phyloP scores from a whole-genome alignment of 2,329 filamentous ascomycete species.

The Thermoascus crustaceus region DNA sequence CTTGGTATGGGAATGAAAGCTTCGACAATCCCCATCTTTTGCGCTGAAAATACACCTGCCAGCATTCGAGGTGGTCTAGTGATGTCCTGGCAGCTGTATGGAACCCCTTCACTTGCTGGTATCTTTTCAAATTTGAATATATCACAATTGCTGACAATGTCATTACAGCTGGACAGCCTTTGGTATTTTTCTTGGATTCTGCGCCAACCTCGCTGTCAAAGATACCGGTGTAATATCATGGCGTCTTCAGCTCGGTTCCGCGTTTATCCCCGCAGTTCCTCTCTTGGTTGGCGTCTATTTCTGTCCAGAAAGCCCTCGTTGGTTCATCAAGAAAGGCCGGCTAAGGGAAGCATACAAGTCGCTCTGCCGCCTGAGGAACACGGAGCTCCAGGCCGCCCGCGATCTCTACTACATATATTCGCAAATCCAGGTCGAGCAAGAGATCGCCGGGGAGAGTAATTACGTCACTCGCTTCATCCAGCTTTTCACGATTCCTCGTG shows the following conservation, averaged over 20 bases:
- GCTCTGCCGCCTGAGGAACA: constrained; percentile 50
- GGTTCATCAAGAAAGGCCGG: constrained; percentile 59
- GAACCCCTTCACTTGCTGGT: constrained; percentile 15
- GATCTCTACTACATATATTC: constrained; percentile 55
- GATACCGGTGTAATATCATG: constrained; percentile 52
- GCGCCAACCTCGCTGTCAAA: constrained; percentile 57
- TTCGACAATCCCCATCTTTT: constrained; percentile 49
- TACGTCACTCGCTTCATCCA: constrained; percentile 53
- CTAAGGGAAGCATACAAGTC: constrained; percentile 55
- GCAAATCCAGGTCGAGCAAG: constrained; percentile 42
- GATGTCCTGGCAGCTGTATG: constrained; percentile 46
- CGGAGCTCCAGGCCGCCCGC: constrained; percentile 51
- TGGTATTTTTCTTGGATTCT: constrained; percentile 59
- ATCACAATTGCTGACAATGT: constrained; percentile 4
- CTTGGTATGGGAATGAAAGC: constrained; percentile 55
- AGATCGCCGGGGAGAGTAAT: constrained; percentile 40
- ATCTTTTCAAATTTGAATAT: constrained; percentile 21
- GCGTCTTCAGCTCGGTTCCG: constrained; percentile 57
- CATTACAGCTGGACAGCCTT: constrained; percentile 44
- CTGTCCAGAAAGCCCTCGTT: constrained; percentile 58
- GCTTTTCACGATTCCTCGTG: constrained; percentile 42
- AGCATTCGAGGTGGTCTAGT: constrained; percentile 49
- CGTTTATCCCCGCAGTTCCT: constrained; percentile 57
- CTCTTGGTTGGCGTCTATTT: constrained; percentile 51
- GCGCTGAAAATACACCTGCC: constrained; percentile 49